Percentiles rank a stretch among this genome's conserved stretches.
Evolutionary conservation across 768 basidiomycete genomes (phyloP).

Genomic region (Boletus huronensis): DNA sequence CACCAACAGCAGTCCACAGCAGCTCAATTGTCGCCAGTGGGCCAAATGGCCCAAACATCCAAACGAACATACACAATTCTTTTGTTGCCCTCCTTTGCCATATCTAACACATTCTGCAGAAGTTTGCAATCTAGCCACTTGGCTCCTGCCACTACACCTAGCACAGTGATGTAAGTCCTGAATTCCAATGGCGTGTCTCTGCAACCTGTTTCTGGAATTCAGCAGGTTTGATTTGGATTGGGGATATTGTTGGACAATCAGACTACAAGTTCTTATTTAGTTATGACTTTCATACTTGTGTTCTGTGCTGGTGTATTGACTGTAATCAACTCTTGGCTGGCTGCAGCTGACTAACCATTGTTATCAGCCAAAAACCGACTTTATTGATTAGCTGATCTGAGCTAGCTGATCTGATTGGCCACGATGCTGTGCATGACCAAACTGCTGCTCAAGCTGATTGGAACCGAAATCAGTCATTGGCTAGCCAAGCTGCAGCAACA

Average conservation of each 20-base stretch:
- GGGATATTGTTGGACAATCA: background rate
- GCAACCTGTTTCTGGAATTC: background rate
- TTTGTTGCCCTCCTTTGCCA: background rate
- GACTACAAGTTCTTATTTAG: background rate
- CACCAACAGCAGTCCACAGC: background rate
- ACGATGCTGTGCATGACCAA: no score
- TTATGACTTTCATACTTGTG: background rate
- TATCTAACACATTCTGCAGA: background rate
- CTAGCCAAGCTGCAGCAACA: no score
- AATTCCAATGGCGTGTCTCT: background rate
- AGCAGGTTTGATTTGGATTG: background rate
- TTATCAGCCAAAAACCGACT: background rate
- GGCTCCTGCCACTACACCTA: background rate
- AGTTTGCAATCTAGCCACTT: background rate
- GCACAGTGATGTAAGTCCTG: background rate
- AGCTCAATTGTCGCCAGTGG: background rate
- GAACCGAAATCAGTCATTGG: no score
- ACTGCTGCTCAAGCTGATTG: no score
- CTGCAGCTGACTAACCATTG: background rate
- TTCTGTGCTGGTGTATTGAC: background rate
- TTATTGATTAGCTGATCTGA: background rate
- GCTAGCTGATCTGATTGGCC: no score
- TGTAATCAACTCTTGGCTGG: background rate
- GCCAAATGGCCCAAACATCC: background rate
- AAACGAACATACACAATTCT: background rate